phyloP scores from a whole-genome alignment of 2,329 filamentous ascomycete genomes.

The Claviceps humidiphila region DNA sequence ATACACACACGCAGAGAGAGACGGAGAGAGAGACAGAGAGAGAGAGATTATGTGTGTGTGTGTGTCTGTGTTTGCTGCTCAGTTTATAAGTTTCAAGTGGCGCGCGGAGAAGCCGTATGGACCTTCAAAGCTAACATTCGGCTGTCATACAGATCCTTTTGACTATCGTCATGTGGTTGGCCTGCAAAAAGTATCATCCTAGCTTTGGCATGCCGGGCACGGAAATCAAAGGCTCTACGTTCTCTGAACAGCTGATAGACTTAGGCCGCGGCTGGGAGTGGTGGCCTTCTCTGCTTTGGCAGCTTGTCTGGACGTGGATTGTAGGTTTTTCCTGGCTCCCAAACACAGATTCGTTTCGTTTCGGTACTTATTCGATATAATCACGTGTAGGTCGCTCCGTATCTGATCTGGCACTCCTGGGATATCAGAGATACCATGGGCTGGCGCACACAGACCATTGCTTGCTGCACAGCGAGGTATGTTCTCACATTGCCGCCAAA shows the following conservation, averaged over 20 bases:
- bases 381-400: slow-evolving; percentile 34
- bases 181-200: slow-evolving; percentile 43
- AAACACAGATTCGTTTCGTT: no score
- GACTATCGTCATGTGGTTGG: slow-evolving; percentile 39
- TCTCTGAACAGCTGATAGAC: slow-evolving; percentile 28
- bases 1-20: background rate
- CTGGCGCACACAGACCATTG: slow-evolving; percentile 51
- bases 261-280: slow-evolving; percentile 42
- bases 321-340: background rate
- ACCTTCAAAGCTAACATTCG: background rate
- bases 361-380: background rate
- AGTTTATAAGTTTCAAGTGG: no score
- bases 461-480: slow-evolving; percentile 29
- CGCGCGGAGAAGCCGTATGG: background rate
- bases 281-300: slow-evolving; percentile 43
- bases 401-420: slow-evolving; percentile 45
- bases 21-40: background rate
- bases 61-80: no score
- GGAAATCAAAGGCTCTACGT: slow-evolving; percentile 15
- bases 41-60: background rate
- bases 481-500: slow-evolving; percentile 5
- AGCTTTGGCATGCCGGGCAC: slow-evolving; percentile 32
- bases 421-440: slow-evolving; percentile 48
- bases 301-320: slow-evolving; percentile 37
- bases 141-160: slow-evolving; percentile 30